Base-by-base conservation (phyloP, 1,284 basidiomycete species). In the Papiliotrema laurentii region DNA sequence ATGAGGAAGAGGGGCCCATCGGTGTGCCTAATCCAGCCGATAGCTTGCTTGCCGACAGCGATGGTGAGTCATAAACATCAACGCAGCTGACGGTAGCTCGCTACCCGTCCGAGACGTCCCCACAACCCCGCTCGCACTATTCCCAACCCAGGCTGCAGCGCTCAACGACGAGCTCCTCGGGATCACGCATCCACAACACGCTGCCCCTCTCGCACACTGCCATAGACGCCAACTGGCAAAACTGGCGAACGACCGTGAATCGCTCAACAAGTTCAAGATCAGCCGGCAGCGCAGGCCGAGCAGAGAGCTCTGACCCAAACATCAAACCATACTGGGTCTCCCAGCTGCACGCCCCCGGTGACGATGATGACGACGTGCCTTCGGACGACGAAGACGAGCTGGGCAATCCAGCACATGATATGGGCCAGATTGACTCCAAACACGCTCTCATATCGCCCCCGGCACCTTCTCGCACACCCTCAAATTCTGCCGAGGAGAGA, bases 311-410 rank as follows among this genome's bases (percentile, higher is more conserved):
- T n/a, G n/a, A n/a, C n/a, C n/a, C n/a, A n/a, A 33, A 18, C 26
- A 4, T 5, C 14, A 46, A 34, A 19, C 38, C 35, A n/a, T 34
- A 31, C 38, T 41, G 46, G 39, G 9, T 14, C n/a, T 45, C 43
- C 4, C 43, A 36, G 22, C 24, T 31, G 18, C 31, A 31, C 18
- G 16, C 31, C 10, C 22, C 34, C n/a, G n/a, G n/a, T n/a, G n/a
- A n/a, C n/a, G n/a, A n/a, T n/a, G 21, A 44, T 5, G 38, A 34
- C 14, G 37, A 47, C n/a, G 9, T 31, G 21, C 24, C 7, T 3
- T 47, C 45, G n/a, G 45, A 47, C 21, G 46, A 47, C 13, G 46
- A 47, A 5, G 46, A 47, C 25, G 46, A 47, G 24, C 33, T 11
- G n/a, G 30, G 9, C 26, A 26, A 16, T 33, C 21, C 28, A 11